Conservation (phyloP, 2,329 filamentous ascomycete genomes). For the Oidium heveae region DNA sequence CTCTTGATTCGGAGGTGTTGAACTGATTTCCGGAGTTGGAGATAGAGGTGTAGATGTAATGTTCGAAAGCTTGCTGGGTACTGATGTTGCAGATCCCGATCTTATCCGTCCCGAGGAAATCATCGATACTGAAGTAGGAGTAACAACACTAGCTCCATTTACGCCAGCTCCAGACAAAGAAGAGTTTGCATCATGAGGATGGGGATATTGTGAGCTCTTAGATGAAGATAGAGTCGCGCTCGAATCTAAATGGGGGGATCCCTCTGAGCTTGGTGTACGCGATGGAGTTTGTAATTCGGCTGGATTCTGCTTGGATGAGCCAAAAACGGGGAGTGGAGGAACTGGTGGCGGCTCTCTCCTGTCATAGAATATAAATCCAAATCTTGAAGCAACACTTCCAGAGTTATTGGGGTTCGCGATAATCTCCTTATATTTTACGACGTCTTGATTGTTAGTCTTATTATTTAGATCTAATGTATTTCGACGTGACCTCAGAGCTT, state of each 20-base stretch:
- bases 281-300: conserved; percentile 11
- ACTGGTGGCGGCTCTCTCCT: conserved; percentile 7
- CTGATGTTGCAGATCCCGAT: conserved; percentile 24
- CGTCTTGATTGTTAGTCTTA: too few species aligned
- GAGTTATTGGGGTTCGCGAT: too few species aligned
- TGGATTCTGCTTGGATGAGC: conserved; percentile 8
- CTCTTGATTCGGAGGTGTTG: conserved; percentile 23
- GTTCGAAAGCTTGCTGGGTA: conserved; percentile 69
- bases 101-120: conserved; percentile 43
- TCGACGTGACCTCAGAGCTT: conserved; percentile 32
- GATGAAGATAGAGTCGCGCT: too few species aligned
- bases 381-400: conserved; percentile 4
- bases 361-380: conserved; percentile 12
- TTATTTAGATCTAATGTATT: conserved; percentile 4
- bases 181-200: conserved; percentile 8
- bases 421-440: too few species aligned
- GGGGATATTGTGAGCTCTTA: too few species aligned
- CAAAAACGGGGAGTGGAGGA: conserved; percentile 4
- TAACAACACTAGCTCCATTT: conserved; percentile 24
- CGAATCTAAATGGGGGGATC: too few species aligned
- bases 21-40: conserved; percentile 45
- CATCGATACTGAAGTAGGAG: conserved; percentile 42
- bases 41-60: conserved; percentile 47
- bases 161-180: conserved; percentile 9
- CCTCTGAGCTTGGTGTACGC: too few species aligned